These are phyloP conservation scores for Waltergamsia citrina DNA, from an alignment of 2,329 filamentous ascomycete genomes.

Conservation along the genomic window DNA sequence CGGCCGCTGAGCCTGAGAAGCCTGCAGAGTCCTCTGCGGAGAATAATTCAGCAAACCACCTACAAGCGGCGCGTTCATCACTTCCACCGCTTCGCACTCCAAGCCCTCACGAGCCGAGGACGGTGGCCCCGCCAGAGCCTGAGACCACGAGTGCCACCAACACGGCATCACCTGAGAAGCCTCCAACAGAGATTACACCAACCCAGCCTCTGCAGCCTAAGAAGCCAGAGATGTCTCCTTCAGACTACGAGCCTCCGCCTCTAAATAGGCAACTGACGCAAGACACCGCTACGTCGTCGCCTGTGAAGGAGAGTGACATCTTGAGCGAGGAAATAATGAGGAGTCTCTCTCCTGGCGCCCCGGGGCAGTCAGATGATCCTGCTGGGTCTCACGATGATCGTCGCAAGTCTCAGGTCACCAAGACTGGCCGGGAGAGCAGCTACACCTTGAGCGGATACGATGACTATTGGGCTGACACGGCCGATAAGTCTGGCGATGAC, in stretches of 20 bases:
- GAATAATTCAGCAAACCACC: background rate
- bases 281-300: constrained; percentile 39
- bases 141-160: background rate
- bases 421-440: constrained; percentile 40
- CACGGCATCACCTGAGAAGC: background rate
- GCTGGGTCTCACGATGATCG: no score
- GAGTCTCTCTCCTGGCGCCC: constrained; percentile 46
- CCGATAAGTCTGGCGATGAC: constrained; percentile 4
- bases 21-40: no score
- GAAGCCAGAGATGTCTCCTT: constrained; percentile 20
- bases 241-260: constrained; percentile 22
- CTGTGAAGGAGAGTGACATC: constrained; percentile 60
- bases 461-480: constrained; percentile 48
- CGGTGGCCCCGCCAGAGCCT: constrained; percentile 1
- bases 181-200: constrained; percentile 20
- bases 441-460: constrained; percentile 60
- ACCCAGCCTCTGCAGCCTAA: constrained; percentile 36
- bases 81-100: constrained; percentile 22
- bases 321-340: constrained; percentile 67
- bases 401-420: background rate
- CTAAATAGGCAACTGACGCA: constrained; percentile 32
- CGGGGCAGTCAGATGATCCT: background rate
- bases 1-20: background rate
- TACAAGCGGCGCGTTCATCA: constrained; percentile 5
- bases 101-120: constrained; percentile 12